Evolutionary conservation across 345 rosid species (phyloP), one percentile per base, ranked within the genome.

Genomic region (Hypericum perforatum): DNA sequence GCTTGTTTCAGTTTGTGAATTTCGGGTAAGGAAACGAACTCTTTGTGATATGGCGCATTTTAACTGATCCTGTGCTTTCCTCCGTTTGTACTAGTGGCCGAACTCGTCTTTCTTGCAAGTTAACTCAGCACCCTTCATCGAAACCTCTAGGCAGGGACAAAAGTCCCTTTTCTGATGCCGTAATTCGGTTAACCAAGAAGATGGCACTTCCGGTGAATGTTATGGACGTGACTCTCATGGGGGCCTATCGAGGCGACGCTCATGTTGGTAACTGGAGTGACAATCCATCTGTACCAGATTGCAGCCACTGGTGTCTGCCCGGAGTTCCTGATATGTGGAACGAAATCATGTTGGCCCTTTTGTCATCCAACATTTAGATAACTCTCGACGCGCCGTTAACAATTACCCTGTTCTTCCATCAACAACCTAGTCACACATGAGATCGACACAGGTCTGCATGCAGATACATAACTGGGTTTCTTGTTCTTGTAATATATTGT

Each of bases 311-410:
- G 88, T 84, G 88, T 65, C 77, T 81, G 6, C 85, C 88, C 7
- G 88, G 89, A 16, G 83, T 84, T n/a, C 88, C 94, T 5, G 94
- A 81, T 54, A 63, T 42, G 36, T 79, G 88, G 94, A 81, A 81
- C 16, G 82, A 81, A 61, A 56, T 79, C 42, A 74, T 84, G 52
- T 58, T 79, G 63, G 66, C 71, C 1, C 45, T 66, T 63, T 57
- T 81, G 57, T 39, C 74, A 49, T 61, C 63, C 11, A 43, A 58
- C 52, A 52, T 62, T 16, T 56, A 52, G 57, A 15, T 9, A 46
- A 40, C 6, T 5, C 44, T 45, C 55, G 32, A 22, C 32, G 32
- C 4, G 32, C 14, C 22, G 11, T 48, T 46, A 58, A 7, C 42
- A 45, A 16, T 11, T 15, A 6, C 45, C 11, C 11, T 29, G n/a